Base-by-base conservation (phyloP, 148 eudicot genomes). In the Camellia lanceoleosa region DNA sequence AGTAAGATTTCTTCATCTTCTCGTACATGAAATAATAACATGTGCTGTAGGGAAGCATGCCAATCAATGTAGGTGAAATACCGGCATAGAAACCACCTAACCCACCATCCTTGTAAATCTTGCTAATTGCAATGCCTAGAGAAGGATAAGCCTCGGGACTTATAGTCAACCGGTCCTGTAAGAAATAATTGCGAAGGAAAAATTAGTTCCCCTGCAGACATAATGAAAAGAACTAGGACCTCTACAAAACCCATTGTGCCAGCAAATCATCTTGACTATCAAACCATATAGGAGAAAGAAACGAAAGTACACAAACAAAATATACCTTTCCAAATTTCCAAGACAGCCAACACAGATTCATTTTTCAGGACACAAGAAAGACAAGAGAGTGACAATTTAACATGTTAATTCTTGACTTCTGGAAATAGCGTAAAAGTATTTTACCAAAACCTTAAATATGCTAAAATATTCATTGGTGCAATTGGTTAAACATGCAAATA, bases 1-100 rank as follows among this genome's bases (percentile, higher is more conserved):
- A 93, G 83, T 95, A 95, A 69, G 96, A 85, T 43, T 79, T 91
- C 88, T 93, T 95, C 86, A 93, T 65, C 19, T 89, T 89, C 79
- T 95, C 99, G 30, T 93, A 95, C 99, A 95, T 95, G 87, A 93
- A 95, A 87, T 95, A 95, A 85, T 90, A 93, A 83, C 99, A 93
- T 8, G 99, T 95, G 83, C 99, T 93, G 75, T 95, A 95, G 23
- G 99, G 99, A 74, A 95, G 93, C 96, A 95, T 95, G 76, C 99
- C 99, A 52, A 93, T 83, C 68, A 95, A 86, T 44, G 99, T 95
- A 49, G 99, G 99, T 7, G 80, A 71, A 74, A 95, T 70, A 55
- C 99, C 99, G 19, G 97, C 85, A 84, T 95, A 95, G 77, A 93
- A 83, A 64, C 81, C 90, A 79, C 88, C 76, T 66, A 92, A 73